Evolutionary conservation across 495 filamentous ascomycete genomes (phyloP), one percentile per base, ranked within the genome.

Genomic region (Penicillium paxilli): DNA sequence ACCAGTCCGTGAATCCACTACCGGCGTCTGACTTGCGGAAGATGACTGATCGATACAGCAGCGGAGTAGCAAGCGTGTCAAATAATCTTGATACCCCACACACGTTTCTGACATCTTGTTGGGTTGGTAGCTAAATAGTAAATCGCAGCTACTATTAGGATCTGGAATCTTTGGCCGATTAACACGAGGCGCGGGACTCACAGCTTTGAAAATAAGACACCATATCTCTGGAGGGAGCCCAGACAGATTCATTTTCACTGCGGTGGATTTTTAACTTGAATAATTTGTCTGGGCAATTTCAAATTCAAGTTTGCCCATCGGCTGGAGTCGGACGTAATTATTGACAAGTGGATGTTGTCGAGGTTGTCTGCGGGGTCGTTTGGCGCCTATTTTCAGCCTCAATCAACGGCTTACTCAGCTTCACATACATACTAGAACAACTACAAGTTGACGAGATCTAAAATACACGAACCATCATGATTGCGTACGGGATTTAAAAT

Each of bases 41-140:
- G 9, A 49, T 44, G 35, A 49, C 33, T 16, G 52, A 55, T 21
- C 37, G 52, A 45, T 55, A 55, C 24, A 55, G 33, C 7, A 55
- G 14, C 20, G 52, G 52, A 11, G 37, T 55, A 17, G 52, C 52
- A 14, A 55, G 35, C 10, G 16, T 26, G 30, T 55, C 37, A 21
- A 48, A 55, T 22, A 19, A 11, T 48, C 25, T 42, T 10, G 16
- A 55, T 17, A 55, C 52, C 16, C 12, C 10, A 20, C 52, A 55
- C 7, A 49, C 32, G 12, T 42, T 49, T 24, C n/a, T 35, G 23
- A 55, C 35, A 24, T 54, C 44, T 10, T 25, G 23, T 37, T 20
- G 38, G 23, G 24, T 32, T 6, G 24, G 9, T 25, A 51, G 22
- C 49, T 51, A 10, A 21, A 21, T 38, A 50, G n/a, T 11, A 16